phyloP scores from a whole-genome alignment of 345 rosid genomes.

The Rhizophora apiculata region DNA sequence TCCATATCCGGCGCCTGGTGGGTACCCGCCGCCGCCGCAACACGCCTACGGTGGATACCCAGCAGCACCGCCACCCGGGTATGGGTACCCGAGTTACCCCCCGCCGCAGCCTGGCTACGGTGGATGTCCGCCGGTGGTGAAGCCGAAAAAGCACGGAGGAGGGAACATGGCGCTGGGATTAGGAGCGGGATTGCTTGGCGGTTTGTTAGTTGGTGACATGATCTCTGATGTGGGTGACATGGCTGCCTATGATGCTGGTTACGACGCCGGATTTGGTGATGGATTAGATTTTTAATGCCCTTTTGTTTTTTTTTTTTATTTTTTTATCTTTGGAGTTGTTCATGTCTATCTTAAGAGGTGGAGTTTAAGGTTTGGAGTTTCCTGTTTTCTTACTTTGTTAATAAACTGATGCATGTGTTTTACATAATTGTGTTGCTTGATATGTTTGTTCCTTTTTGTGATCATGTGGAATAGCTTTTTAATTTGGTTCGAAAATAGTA shows the following conservation, averaged over 20 bases:
- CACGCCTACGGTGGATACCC: constrained; percentile 16
- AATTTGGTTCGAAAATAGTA: too few relatives aligned
- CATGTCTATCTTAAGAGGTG: too few relatives aligned
- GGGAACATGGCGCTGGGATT: constrained; percentile 28
- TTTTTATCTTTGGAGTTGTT: neutral
- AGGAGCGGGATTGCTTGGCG: constrained; percentile 37
- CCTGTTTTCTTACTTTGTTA: too few relatives aligned
- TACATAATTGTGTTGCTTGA: too few relatives aligned
- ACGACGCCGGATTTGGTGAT: constrained; percentile 17
- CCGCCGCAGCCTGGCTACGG: constrained; percentile 17
- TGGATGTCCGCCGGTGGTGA: constrained; percentile 16
- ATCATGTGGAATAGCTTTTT: too few relatives aligned
- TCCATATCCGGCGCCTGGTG: constrained; percentile 29
- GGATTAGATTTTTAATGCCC: constrained; percentile 19
- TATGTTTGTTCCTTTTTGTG: too few relatives aligned
- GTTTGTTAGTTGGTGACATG: constrained; percentile 31
- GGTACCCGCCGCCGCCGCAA: constrained; percentile 22
- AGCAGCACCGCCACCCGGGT: constrained; percentile 21
- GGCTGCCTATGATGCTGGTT: constrained; percentile 20
- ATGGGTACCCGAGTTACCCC: constrained; percentile 24
- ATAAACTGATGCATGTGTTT: too few relatives aligned
- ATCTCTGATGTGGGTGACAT: constrained; percentile 21
- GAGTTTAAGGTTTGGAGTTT: too few relatives aligned
- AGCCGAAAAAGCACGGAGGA: constrained; percentile 15
- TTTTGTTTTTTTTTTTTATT: neutral